These are phyloP conservation scores for Coemansia interrupta DNA, from an alignment of 192 early-diverging fungal genomes.

Conservation along the genomic window DNA sequence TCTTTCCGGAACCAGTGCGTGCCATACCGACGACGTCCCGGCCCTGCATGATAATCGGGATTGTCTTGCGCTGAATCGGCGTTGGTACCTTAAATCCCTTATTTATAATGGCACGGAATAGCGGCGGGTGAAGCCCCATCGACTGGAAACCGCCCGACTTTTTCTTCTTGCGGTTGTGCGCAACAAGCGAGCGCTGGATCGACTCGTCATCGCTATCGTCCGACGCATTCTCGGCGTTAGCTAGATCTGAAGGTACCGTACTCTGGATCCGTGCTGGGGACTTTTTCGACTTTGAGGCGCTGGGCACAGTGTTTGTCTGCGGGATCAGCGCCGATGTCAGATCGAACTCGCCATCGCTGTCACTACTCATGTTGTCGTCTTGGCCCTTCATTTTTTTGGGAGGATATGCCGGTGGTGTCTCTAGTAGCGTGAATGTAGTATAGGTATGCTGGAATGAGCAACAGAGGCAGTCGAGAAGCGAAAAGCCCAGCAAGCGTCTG, in stretches of 20 bases:
- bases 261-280: neutral
- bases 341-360: conserved; percentile 50
- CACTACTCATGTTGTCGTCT: conserved; percentile 16
- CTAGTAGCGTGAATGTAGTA: neutral
- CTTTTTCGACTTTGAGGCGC: conserved; percentile 7
- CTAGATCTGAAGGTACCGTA: neutral
- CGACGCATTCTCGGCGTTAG: neutral
- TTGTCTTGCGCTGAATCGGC: conserved; percentile 93
- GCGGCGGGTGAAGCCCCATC: conserved; percentile 83
- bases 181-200: conserved; percentile 39
- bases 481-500: too few species aligned
- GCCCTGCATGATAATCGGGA: conserved; percentile 87
- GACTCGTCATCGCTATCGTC: conserved; percentile 36
- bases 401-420: neutral
- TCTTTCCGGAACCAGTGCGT: conserved; percentile 96
- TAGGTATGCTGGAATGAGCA: neutral
- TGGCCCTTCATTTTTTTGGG: neutral
- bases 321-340: conserved; percentile 51
- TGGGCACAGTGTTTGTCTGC: conserved; percentile 12
- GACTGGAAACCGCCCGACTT: conserved; percentile 98
- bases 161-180: conserved; percentile 85
- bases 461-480: neutral
- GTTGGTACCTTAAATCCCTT: conserved; percentile 98
- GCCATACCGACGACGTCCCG: conserved; percentile 98
- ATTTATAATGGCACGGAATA: conserved; percentile 83